Evolutionary conservation across 371 early-diverging fungal species (phyloP).

Genomic region (Apophysomyces trapeziformis): DNA sequence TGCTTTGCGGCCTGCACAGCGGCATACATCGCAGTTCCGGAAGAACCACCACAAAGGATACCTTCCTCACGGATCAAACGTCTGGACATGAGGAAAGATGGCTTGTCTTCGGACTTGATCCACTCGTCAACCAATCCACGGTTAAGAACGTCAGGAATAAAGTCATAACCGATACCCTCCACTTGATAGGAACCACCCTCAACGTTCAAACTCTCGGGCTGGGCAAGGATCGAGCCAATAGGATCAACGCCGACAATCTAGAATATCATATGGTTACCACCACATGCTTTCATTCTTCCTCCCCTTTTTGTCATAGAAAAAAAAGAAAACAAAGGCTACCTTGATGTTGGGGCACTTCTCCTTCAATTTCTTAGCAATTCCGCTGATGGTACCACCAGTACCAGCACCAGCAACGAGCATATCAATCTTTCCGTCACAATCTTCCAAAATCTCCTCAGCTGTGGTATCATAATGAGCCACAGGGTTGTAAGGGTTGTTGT

Average conservation of each 20-base stretch:
- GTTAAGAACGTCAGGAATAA: conserved; percentile 91
- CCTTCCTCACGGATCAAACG: conserved; percentile 97
- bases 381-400: conserved; percentile 98
- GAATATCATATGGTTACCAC: neutral
- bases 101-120: conserved; percentile 94
- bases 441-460: conserved; percentile 86
- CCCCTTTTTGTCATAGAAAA: neutral
- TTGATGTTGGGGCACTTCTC: conserved; percentile 86
- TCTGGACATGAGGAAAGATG: conserved; percentile 93
- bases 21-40: conserved; percentile 85
- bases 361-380: conserved; percentile 92
- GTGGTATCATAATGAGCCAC: conserved; percentile 94
- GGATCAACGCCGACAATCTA: conserved; percentile 95
- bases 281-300: neutral
- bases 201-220: conserved; percentile 81
- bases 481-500: conserved; percentile 94
- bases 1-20: conserved; percentile 83
- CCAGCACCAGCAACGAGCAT: conserved; percentile 97
- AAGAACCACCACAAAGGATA: conserved; percentile 92
- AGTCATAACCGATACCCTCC: conserved; percentile 98
- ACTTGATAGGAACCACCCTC: conserved; percentile 71
- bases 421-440: conserved; percentile 91
- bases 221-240: conserved; percentile 91
- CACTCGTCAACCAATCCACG: conserved; percentile 86
- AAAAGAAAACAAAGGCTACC: conserved; percentile 39